Evolutionary conservation across 139 green algal species (phyloP).

Genomic region (Closterium sp.): DNA sequence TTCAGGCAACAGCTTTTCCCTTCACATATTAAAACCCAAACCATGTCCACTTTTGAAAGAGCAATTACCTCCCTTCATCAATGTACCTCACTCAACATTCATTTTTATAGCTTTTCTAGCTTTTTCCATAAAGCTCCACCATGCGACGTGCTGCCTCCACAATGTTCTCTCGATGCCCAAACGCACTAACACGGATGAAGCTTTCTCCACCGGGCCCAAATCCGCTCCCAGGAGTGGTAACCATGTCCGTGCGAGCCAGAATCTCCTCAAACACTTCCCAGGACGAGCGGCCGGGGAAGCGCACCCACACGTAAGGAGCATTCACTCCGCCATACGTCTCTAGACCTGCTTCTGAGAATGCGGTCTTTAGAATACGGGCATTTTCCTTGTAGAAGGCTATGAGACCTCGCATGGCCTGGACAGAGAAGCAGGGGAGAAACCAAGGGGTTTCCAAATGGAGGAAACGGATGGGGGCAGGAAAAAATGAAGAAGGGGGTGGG

Average conservation of each 20-base stretch:
- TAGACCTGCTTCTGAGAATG: slow-evolving; percentile 93
- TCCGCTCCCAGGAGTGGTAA: slow-evolving; percentile 93
- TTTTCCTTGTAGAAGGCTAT: slow-evolving; percentile 99
- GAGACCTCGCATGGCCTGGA: slow-evolving; percentile 76
- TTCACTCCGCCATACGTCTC: slow-evolving; percentile 87
- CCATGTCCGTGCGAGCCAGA: slow-evolving; percentile 74
- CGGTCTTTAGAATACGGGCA: slow-evolving; percentile 80
- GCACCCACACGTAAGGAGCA: slow-evolving; percentile 98
- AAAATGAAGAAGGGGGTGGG: too few species aligned
- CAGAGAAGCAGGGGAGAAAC: neutral
- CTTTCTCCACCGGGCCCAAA: slow-evolving; percentile 95
- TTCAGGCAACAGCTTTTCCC: too few species aligned
- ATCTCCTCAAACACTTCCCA: slow-evolving; percentile 95
- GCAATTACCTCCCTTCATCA: neutral
- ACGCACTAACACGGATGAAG: slow-evolving; percentile 93
- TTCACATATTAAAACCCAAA: neutral
- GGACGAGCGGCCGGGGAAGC: slow-evolving; percentile 79
- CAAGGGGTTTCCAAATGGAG: too few species aligned
- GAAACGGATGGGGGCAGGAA: neutral
- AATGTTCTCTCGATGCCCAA: slow-evolving; percentile 77
- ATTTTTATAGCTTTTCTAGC: neutral
- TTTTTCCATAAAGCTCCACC: slow-evolving; percentile 53
- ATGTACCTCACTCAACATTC: neutral
- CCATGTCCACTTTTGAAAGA: too few species aligned
- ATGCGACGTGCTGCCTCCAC: slow-evolving; percentile 54